These are phyloP conservation scores for Prunus yedoensis DNA, from an alignment of 331 rosid species.

Conservation along the genomic window DNA sequence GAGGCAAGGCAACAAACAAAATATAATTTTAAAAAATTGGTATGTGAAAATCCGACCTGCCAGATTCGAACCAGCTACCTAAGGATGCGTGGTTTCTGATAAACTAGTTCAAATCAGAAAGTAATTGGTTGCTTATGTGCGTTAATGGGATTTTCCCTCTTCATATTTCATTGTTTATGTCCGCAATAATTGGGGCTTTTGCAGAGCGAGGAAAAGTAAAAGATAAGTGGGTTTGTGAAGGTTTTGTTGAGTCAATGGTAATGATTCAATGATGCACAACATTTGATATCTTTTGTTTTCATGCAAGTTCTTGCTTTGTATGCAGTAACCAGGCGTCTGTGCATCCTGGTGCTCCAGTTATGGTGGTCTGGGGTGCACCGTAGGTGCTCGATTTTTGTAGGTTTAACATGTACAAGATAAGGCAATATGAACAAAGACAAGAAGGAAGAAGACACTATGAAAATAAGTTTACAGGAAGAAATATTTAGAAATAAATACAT, in stretches of 20 bases:
- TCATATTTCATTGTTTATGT: too few species aligned
- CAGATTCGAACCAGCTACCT: constrained; percentile 50
- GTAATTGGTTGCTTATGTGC: neutral
- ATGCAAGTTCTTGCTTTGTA: neutral
- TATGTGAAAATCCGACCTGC: constrained; percentile 41
- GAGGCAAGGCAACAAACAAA: too few species aligned
- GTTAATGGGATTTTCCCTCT: neutral
- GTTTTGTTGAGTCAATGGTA: neutral
- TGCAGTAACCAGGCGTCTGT: neutral
- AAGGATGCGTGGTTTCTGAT: constrained; percentile 17
- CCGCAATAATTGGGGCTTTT: neutral
- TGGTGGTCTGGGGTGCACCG: neutral
- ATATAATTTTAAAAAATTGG: too few species aligned
- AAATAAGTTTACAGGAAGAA: too few species aligned
- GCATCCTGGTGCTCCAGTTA: neutral
- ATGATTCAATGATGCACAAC: neutral
- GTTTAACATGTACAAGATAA: too few species aligned
- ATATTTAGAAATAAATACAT: too few species aligned
- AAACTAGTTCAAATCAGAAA: neutral
- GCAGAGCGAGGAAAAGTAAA: neutral
- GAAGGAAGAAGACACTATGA: too few species aligned
- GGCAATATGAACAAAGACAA: too few species aligned
- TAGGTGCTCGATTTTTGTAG: too few species aligned
- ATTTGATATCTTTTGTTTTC: neutral
- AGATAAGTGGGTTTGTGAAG: neutral